Base-by-base conservation (phyloP, 2,329 filamentous ascomycete species). In the Aspergillus fructus region DNA sequence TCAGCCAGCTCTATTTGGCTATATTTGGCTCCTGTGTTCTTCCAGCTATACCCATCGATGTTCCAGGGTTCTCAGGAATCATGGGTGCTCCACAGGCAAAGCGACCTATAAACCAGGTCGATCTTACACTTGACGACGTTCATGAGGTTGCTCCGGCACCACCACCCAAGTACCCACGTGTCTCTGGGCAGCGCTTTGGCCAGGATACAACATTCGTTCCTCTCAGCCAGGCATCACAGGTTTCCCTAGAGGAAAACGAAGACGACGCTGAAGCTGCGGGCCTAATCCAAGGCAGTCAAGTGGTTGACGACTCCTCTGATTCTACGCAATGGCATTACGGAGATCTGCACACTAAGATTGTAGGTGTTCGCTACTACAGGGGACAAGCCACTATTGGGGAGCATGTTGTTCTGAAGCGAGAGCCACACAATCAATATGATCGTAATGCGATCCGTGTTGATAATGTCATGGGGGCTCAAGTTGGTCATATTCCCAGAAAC, bases 371-470 rank as follows among this genome's bases (percentile, higher is more conserved):
- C 76, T 89, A 84, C 68, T 90, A 91, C 69, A 73, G 72, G 54
- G 88, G 88, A 1, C 77, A 81, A 62, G 87, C 87, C 13, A 86
- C 81, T 7, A 64, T 78, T 2, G 86, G 86, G 23, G 88, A 91
- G 68, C 78, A 82, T 53, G 85, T 90, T 2, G 71, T 87, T 47
- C 76, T 88, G 53, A 78, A 77, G 37, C 79, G 90, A 67, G 88
- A 93, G 67, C 87, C 89, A 2, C 67, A 73, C 1, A 93, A 93
- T 66, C 78, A 75, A 63, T 90, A 89, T 68, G 90, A 94, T 68
- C 61, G 64, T 5, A 94, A 94, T 74, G 91, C 91, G 0, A 91
- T 96, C 56, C 84, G 85, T 5, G 84, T 96, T 1, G 82, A 89
- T 65, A 96, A 94, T 71, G 89, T 93, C 13, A 83, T 89, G 67